A percentile compares a stretch with the other conserved stretches of the same genome.
Conservation (phyloP, 2,329 filamentous ascomycete genomes). For the Trichoderma sp. region DNA sequence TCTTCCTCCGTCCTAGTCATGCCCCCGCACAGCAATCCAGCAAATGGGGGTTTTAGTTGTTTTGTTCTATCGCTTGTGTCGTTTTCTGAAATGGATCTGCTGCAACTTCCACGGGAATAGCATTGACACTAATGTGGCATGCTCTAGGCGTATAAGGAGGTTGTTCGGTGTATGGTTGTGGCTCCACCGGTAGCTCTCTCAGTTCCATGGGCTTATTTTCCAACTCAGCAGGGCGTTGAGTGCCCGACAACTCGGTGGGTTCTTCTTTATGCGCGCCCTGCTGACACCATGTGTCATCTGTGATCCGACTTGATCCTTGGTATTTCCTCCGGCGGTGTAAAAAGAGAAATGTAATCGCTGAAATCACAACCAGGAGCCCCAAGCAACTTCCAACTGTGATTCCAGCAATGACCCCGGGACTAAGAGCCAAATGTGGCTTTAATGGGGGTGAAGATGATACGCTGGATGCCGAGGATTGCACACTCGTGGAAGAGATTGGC, state of each 20-base stretch:
- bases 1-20: neutral
- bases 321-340: neutral
- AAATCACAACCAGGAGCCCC: neutral
- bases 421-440: neutral
- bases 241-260: neutral
- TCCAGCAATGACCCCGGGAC: slow-evolving; percentile 19
- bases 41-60: neutral
- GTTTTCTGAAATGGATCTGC: neutral
- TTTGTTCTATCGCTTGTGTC: neutral
- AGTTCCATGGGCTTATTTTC: slow-evolving; percentile 18
- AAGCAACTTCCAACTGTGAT: slow-evolving; percentile 21
- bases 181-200: slow-evolving; percentile 17
- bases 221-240: slow-evolving; percentile 14
- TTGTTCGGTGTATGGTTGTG: neutral
- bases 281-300: slow-evolving; percentile 14
- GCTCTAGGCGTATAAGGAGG: neutral
- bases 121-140: slow-evolving; percentile 12
- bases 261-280: slow-evolving; percentile 3
- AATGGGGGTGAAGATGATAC: neutral
- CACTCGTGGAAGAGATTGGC: neutral
- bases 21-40: neutral
- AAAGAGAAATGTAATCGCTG: slow-evolving; percentile 1
- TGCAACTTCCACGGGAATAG: slow-evolving; percentile 9
- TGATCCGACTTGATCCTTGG: neutral
- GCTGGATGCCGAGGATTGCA: neutral